Conservation (phyloP, 176 grass and related monocot species). For the Puya raimondii region DNA sequence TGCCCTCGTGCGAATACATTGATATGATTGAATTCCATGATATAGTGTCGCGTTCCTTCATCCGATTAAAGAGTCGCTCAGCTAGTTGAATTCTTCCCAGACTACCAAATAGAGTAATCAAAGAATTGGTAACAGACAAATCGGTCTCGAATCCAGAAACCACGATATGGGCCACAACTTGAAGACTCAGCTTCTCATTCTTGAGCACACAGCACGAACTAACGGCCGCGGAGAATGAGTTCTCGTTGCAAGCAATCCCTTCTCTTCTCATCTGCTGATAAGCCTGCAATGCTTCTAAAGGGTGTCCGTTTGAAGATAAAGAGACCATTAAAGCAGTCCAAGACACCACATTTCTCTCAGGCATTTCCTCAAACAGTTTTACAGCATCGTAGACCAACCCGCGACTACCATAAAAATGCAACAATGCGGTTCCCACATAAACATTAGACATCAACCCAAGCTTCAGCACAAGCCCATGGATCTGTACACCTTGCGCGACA, state of each 20-base stretch:
- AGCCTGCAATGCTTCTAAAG: slow-evolving; percentile 28
- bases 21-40: slow-evolving; percentile 77
- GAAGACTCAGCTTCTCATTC: slow-evolving; percentile 43
- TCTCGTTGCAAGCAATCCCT: slow-evolving; percentile 47
- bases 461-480: slow-evolving; percentile 44
- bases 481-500: slow-evolving; percentile 12
- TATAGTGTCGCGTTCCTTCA: slow-evolving; percentile 38
- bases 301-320: slow-evolving; percentile 36
- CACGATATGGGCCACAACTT: slow-evolving; percentile 56
- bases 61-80: slow-evolving; percentile 39
- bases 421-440: slow-evolving; percentile 52
- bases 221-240: slow-evolving; percentile 41
- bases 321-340: slow-evolving; percentile 68
- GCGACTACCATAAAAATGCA: slow-evolving; percentile 56
- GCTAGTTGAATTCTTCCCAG: slow-evolving; percentile 37
- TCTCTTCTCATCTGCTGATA: slow-evolving; percentile 55
- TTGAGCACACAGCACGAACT: slow-evolving; percentile 40
- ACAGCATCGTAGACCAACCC: slow-evolving; percentile 24
- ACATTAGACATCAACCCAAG: slow-evolving; percentile 52
- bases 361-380: slow-evolving; percentile 55
- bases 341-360: slow-evolving; percentile 47
- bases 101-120: slow-evolving; percentile 68
- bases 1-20: slow-evolving; percentile 36
- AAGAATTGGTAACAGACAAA: slow-evolving; percentile 54
- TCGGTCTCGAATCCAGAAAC: slow-evolving; percentile 38